Conservation (phyloP, 176 grass and related monocot genomes). For the Rhynchospora tenuis region DNA sequence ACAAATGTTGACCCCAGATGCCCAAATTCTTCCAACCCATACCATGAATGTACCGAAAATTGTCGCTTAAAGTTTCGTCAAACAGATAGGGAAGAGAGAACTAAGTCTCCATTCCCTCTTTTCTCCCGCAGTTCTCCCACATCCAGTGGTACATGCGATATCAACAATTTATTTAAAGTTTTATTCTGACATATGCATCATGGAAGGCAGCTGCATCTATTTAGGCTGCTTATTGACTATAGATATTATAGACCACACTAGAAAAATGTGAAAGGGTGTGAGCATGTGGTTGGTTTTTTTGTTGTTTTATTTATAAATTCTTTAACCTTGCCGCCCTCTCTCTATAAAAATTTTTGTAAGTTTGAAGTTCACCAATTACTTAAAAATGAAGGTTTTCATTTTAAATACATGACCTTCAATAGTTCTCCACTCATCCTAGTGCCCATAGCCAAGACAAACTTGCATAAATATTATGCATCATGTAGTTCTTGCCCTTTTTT, state of each 20-base stretch:
- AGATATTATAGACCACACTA: background rate
- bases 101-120: constrained; percentile 32
- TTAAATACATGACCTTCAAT: background rate
- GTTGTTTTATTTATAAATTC: background rate
- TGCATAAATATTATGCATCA: background rate
- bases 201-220: background rate
- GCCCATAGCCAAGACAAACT: background rate
- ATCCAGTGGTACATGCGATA: background rate
- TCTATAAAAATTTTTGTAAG: background rate
- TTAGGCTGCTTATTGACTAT: background rate
- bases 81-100: constrained; percentile 2
- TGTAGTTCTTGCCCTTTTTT: background rate
- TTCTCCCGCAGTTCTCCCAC: constrained; percentile 1
- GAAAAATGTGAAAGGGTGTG: no score
- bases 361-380: background rate
- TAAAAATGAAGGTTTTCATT: background rate
- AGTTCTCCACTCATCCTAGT: background rate
- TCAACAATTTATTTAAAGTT: background rate
- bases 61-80: constrained; percentile 43
- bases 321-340: background rate
- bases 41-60: constrained; percentile 61
- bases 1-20: constrained; percentile 55
- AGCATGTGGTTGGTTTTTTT: background rate
- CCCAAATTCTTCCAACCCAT: constrained; percentile 49
- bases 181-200: constrained; percentile 1